These are phyloP conservation scores for Phytophthora uliginosa DNA, from an alignment of 352 stramenopile species.

Conservation along the genomic window DNA sequence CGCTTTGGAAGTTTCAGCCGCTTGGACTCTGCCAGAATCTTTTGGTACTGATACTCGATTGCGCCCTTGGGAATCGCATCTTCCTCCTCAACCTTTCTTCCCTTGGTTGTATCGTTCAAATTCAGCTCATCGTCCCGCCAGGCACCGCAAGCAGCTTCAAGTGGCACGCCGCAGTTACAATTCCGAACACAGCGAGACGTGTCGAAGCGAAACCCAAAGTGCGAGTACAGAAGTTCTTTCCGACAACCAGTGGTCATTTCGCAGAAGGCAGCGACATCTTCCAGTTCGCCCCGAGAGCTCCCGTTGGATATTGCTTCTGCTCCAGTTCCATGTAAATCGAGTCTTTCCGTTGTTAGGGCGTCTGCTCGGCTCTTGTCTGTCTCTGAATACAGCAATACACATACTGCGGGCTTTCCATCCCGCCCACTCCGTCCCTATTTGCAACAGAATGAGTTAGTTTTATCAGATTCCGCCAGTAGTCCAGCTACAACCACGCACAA, in stretches of 20 bases:
- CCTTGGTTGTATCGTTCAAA: neutral
- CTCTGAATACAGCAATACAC: conserved; percentile 69
- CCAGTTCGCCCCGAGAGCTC: conserved; percentile 51
- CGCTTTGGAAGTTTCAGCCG: conserved; percentile 58
- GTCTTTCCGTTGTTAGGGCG: conserved; percentile 51
- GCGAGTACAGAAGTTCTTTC: conserved; percentile 60
- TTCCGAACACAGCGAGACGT: conserved; percentile 45
- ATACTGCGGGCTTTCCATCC: conserved; percentile 62
- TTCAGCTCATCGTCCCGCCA: conserved; percentile 18
- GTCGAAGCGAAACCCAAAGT: conserved; percentile 67
- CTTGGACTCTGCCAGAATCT: conserved; percentile 53
- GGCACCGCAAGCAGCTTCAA: conserved; percentile 22
- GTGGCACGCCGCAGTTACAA: conserved; percentile 67
- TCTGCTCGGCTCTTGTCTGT: conserved; percentile 67
- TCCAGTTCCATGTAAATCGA: conserved; percentile 32
- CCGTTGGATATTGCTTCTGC: conserved; percentile 39
- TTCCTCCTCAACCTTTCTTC: conserved; percentile 8
- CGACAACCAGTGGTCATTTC: conserved; percentile 62
- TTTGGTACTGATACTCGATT: conserved; percentile 78
- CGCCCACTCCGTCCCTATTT: conserved; percentile 74
- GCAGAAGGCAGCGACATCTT: conserved; percentile 68
- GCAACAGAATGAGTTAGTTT: neutral
- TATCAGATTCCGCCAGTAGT: neutral
- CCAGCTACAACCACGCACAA: conserved; percentile 44
- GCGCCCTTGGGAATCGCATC: conserved; percentile 28